Evolutionary conservation across 225 moss, liverwort and hornwort genomes (phyloP).

Genomic region (Climacium dendroides): DNA sequence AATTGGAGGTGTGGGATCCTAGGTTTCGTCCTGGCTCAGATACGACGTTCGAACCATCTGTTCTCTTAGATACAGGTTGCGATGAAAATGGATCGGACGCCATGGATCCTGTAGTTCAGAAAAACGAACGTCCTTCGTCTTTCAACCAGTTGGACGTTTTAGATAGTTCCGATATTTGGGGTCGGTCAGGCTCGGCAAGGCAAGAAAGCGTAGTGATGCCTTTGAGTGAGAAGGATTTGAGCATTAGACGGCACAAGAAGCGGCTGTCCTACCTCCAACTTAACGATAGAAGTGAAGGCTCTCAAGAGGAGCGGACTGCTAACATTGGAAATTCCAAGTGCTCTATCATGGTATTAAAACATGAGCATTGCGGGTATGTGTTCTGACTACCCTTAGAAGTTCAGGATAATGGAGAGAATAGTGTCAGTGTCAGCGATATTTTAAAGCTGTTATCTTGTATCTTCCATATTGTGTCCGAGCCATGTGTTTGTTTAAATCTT

Average conservation of each 20-base stretch:
- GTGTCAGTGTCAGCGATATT: not conserved
- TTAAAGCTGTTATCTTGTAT: not conserved
- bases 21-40: slow-evolving; percentile 27
- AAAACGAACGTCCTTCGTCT: not conserved
- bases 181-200: not conserved
- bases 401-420: not conserved
- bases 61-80: slow-evolving; percentile 1
- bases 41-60: slow-evolving; percentile 5
- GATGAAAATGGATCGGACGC: not conserved
- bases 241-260: slow-evolving; percentile 48
- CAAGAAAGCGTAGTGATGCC: slow-evolving; percentile 7
- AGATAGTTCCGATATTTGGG: slow-evolving; percentile 23
- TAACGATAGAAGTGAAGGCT: not conserved
- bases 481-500: not conserved
- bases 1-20: slow-evolving; percentile 82
- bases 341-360: slow-evolving; percentile 65
- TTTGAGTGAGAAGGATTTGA: slow-evolving; percentile 49
- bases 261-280: slow-evolving; percentile 31
- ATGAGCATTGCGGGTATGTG: slow-evolving; percentile 48
- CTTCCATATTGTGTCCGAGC: not conserved
- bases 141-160: not conserved
- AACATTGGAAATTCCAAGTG: slow-evolving; percentile 19
- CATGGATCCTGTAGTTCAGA: not conserved
- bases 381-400: not conserved
- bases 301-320: not conserved